Percentiles rank a stretch among this genome's conserved stretches.
phyloP scores from a whole-genome alignment of 805 yeast genomes.

The Starmerella sp. region DNA sequence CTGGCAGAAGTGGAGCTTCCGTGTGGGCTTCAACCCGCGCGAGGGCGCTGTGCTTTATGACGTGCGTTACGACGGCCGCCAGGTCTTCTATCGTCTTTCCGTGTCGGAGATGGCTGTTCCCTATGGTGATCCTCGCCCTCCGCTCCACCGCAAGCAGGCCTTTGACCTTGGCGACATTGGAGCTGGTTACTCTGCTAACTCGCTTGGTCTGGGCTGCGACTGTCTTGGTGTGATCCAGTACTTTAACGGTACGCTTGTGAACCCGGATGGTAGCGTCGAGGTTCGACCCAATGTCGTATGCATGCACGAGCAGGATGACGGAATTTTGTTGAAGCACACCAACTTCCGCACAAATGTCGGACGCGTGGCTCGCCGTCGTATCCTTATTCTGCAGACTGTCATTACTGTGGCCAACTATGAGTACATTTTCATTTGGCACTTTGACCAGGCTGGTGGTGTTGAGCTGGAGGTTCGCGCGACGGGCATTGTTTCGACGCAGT shows the following conservation, averaged over 20 bases:
- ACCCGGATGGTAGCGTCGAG: conserved; percentile 50
- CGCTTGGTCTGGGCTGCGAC: conserved; percentile 63
- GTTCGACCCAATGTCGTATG: conserved; percentile 62
- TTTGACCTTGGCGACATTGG: conserved; percentile 79
- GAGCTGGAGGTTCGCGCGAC: conserved; percentile 75
- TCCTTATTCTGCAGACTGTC: conserved; percentile 65
- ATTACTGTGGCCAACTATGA: conserved; percentile 81
- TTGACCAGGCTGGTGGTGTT: conserved; percentile 68
- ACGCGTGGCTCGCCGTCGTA: conserved; percentile 64
- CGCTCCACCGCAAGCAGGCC: conserved; percentile 77
- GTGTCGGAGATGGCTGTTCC: conserved; percentile 81
- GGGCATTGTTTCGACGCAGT: conserved; percentile 77
- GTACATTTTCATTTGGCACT: conserved; percentile 58
- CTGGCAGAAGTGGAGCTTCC: conserved; percentile 82
- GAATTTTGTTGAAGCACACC: conserved; percentile 64
- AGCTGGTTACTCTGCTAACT: conserved; percentile 62
- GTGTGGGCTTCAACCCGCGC: conserved; percentile 56
- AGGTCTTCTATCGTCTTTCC: conserved; percentile 59
- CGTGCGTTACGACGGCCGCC: conserved; percentile 65
- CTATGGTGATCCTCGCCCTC: conserved; percentile 72
- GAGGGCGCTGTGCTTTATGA: conserved; percentile 72
- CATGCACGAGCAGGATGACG: conserved; percentile 78
- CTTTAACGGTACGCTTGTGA: conserved; percentile 49
- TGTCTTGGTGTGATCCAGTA: conserved; percentile 72
- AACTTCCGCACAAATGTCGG: conserved; percentile 69